phyloP scores from a whole-genome alignment of 306 rosid species.

The Rosa rugosa region DNA sequence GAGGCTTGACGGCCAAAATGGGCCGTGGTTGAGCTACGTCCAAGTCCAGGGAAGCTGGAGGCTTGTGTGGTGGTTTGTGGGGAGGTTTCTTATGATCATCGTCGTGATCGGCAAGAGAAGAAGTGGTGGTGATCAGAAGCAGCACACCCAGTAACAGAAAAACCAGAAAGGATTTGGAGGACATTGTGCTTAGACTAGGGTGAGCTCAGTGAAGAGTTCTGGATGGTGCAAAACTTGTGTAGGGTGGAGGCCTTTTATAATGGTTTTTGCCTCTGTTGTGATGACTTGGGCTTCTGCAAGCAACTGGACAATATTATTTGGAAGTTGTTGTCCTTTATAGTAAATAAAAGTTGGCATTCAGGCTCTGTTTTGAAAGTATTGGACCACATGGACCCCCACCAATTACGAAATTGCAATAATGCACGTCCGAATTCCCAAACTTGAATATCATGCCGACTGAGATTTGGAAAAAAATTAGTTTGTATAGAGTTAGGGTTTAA shows the following conservation, averaged over 20 bases:
- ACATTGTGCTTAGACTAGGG: background rate
- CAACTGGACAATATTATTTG: background rate
- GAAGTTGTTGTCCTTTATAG: too few relatives aligned
- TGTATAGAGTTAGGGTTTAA: too few relatives aligned
- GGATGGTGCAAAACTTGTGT: background rate
- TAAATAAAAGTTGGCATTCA: background rate
- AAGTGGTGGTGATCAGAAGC: background rate
- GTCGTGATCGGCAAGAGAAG: conserved; percentile 4
- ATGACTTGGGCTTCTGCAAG: background rate
- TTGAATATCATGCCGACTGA: too few relatives aligned
- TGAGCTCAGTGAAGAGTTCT: background rate
- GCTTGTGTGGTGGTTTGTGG: conserved; percentile 7
- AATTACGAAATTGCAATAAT: background rate
- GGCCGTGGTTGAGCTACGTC: background rate
- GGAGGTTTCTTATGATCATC: background rate
- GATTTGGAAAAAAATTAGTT: too few relatives aligned
- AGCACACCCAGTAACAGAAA: conserved; percentile 1
- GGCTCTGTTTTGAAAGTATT: background rate
- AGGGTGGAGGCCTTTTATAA: background rate
- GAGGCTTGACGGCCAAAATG: conserved; percentile 1
- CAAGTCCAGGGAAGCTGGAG: background rate
- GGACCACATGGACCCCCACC: background rate
- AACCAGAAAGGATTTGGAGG: background rate
- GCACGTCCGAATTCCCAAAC: background rate
- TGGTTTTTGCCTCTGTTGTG: background rate